Evolutionary conservation across 2,329 filamentous ascomycete genomes (phyloP), one percentile per base, ranked within the genome.

Genomic region (Colletotrichum caudatum): DNA sequence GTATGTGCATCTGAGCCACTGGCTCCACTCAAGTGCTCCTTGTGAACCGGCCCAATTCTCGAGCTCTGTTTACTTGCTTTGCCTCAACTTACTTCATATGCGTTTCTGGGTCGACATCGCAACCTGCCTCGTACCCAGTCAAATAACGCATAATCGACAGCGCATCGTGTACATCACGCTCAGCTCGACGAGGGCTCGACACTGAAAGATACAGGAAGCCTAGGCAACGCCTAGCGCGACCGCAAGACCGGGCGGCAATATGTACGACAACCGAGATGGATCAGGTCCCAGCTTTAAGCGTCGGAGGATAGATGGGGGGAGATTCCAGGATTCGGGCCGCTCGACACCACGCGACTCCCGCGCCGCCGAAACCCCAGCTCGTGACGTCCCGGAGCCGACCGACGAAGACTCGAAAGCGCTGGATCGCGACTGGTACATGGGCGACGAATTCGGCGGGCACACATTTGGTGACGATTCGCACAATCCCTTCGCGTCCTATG

Each of bases 351-450:
- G 84, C 71, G 75, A 77, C 79, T 33, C 82, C 90, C 61, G 63
- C 37, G 51, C 66, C n/a, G 62, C 73, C n/a, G 64, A 80, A 78
- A 56, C 74, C 73, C 54, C 78, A 77, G 18, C 68, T 71, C 48
- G 76, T 89, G 89, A 93, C 58, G 88, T 86, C 3, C 87, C 89
- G 0, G 90, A 92, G 76, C 86, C 89, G 18, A 85, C 88, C 44
- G 88, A 92, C 50, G 89, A 93, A 73, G 93, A 97, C 74, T 88
- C 90, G 23, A 88, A 88, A 73, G 93, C 91, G 12, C 85, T 97
- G 66, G 95, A 98, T 79, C 90, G 95, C 73, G 95, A 97, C 81
- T 98, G 95, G 95, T 98, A 98, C 77, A 91, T 90, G 29, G 93
- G 93, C 59, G 94, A 97, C 78, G 94, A 97, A 79, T 90, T 92